phyloP scores from a whole-genome alignment of 2,329 filamentous ascomycete genomes.

The Diaporthe citri region DNA sequence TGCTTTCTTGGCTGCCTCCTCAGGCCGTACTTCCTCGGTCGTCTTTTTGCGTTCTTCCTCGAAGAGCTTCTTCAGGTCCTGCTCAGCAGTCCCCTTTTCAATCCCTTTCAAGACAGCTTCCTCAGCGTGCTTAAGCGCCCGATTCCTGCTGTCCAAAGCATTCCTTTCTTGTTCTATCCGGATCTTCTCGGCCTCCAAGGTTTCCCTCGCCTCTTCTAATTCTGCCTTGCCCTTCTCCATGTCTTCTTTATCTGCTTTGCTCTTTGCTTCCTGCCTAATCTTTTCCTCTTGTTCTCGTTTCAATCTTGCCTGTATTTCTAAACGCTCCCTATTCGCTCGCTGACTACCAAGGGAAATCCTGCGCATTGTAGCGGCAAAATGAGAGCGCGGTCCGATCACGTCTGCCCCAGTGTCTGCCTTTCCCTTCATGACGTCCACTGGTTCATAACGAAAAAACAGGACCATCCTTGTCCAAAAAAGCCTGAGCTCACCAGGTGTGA shows the following conservation, averaged over 20 bases:
- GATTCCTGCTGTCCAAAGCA: background rate
- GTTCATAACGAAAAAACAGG: background rate
- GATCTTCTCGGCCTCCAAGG: background rate
- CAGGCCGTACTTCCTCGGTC: background rate
- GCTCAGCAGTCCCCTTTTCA: too few species aligned
- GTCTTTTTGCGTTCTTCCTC: too few species aligned
- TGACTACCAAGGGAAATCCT: background rate
- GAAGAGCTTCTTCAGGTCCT: too few species aligned
- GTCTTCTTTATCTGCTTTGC: background rate
- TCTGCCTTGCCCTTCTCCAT: background rate
- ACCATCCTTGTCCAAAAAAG: background rate
- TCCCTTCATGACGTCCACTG: too few species aligned
- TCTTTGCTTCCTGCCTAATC: background rate
- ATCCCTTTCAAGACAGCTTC: background rate
- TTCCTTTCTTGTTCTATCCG: background rate
- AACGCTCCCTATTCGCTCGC: background rate
- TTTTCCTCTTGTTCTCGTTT: background rate
- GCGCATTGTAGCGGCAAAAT: background rate
- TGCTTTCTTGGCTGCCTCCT: too few species aligned
- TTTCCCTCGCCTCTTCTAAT: background rate
- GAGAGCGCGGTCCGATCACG: background rate
- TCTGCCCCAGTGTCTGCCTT: background rate
- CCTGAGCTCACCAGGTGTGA: too few species aligned
- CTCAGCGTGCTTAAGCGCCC: background rate
- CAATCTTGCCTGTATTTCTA: background rate